A percentile compares a stretch with the other conserved stretches of the same genome.
Evolutionary conservation across 805 yeast species (phyloP).

Genomic region (Myxozyma kluyveri): DNA sequence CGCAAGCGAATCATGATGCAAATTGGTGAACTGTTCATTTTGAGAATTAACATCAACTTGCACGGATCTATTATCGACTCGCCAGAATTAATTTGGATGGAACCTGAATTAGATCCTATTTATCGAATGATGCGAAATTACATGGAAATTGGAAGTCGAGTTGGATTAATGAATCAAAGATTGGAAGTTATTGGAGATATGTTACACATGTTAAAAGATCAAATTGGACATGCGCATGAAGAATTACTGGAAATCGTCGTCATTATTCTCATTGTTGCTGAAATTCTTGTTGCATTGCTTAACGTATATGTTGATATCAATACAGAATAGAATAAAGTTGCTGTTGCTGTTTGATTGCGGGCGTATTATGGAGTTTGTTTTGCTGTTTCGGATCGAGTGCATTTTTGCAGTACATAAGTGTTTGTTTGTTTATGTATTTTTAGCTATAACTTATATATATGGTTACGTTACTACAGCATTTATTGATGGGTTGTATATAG

Average conservation of each 20-base stretch:
- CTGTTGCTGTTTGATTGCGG: too few relatives aligned
- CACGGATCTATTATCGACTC: constrained; percentile 75
- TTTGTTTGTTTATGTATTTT: too few relatives aligned
- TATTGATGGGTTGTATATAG: too few relatives aligned
- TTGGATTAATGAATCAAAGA: constrained; percentile 82
- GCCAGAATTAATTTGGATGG: constrained; percentile 99
- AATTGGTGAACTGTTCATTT: constrained; percentile 90
- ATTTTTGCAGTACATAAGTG: too few relatives aligned
- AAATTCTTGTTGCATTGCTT: constrained; percentile 75
- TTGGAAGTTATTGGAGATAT: constrained; percentile 91
- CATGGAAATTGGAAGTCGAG: constrained; percentile 91
- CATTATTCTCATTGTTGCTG: constrained; percentile 85
- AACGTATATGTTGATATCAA: constrained; percentile 26
- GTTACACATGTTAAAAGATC: constrained; percentile 94
- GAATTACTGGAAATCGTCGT: constrained; percentile 90
- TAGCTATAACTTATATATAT: too few relatives aligned
- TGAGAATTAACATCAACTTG: constrained; percentile 48
- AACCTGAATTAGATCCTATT: constrained; percentile 95
- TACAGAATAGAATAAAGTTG: too few relatives aligned
- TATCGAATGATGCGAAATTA: constrained; percentile 90
- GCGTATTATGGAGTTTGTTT: too few relatives aligned
- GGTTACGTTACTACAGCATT: too few relatives aligned
- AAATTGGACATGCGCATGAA: constrained; percentile 86
- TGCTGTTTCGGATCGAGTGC: too few relatives aligned
- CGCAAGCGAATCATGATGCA: constrained; percentile 95